Percentiles rank a stretch among this genome's conserved stretches.
Conservation (phyloP, 1,284 basidiomycete species). For the Cutaneotrichosporon mucoides region DNA sequence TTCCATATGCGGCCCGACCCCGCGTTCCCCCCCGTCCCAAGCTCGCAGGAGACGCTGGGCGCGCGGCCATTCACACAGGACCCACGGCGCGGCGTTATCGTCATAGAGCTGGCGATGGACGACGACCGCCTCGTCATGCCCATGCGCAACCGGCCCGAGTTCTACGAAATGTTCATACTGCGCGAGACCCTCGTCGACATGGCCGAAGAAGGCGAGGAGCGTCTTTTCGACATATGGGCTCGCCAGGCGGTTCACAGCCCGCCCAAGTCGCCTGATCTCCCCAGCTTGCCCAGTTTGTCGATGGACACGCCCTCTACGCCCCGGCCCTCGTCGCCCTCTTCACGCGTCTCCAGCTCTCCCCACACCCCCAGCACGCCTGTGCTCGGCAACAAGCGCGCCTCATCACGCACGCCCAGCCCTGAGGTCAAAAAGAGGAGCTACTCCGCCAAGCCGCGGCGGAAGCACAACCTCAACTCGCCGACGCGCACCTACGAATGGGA, state of each 20-base stretch:
- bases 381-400: too few species aligned
- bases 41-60: conserved; percentile 20
- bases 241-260: too few species aligned
- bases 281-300: too few species aligned
- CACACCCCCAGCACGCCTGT: not conserved
- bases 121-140: conserved; percentile 3
- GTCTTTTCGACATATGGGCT: conserved; percentile 17
- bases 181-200: conserved; percentile 52
- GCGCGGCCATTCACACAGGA: conserved; percentile 44
- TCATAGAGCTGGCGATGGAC: conserved; percentile 34
- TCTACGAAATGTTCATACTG: conserved; percentile 53
- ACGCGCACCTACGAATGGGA: conserved; percentile 26
- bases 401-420: too few species aligned
- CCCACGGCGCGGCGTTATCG: conserved; percentile 39
- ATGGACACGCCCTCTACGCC: too few species aligned
- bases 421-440: conserved; percentile 2
- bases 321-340: not conserved
- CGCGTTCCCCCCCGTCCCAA: conserved; percentile 30
- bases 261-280: too few species aligned
- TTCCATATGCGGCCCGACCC: conserved; percentile 48
- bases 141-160: not conserved
- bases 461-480: not conserved
- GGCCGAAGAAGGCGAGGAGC: conserved; percentile 39
- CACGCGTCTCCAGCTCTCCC: not conserved
- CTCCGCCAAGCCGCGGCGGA: not conserved